Percentiles rank a stretch among this genome's conserved stretches.
Evolutionary conservation across 2,329 filamentous ascomycete species (phyloP).

Genomic region (Paecilomyces fulvus): DNA sequence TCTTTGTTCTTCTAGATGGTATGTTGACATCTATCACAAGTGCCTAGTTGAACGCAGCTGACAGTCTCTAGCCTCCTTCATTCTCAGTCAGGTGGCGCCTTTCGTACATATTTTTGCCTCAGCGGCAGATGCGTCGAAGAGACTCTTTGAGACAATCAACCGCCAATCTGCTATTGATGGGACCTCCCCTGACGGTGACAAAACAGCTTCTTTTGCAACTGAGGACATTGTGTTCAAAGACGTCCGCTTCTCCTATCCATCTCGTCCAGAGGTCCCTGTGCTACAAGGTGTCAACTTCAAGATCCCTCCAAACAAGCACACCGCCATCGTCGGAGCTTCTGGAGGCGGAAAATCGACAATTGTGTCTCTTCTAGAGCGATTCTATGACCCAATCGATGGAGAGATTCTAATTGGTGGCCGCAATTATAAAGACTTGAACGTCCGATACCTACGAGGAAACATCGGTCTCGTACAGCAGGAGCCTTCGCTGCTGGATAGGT

Average conservation of each 20-base stretch:
- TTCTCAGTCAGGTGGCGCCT: conserved; percentile 31
- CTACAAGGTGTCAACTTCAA: conserved; percentile 22
- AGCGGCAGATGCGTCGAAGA: conserved; percentile 8
- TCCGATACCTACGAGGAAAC: conserved; percentile 24
- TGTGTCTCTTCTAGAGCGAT: conserved; percentile 26
- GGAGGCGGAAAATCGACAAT: conserved; percentile 47
- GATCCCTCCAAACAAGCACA: conserved; percentile 29
- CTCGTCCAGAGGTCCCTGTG: conserved; percentile 27
- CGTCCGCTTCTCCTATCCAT: conserved; percentile 25
- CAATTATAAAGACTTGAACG: conserved; percentile 24
- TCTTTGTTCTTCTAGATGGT: conserved; percentile 32
- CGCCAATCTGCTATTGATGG: conserved; percentile 11
- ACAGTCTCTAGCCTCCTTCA: conserved; percentile 21
- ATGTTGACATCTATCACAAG: conserved; percentile 1
- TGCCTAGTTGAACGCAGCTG: conserved; percentile 3
- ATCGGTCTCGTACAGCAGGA: conserved; percentile 44
- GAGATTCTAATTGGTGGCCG: conserved; percentile 21
- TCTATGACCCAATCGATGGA: conserved; percentile 29
- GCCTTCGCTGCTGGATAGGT: conserved; percentile 43
- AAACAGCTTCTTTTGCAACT: not conserved
- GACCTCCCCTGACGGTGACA: not conserved
- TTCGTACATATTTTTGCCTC: conserved; percentile 23
- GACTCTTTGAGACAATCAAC: conserved; percentile 9
- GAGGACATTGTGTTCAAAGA: conserved; percentile 13
- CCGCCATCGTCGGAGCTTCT: conserved; percentile 42